Evolutionary conservation across 768 basidiomycete genomes (phyloP), one percentile per base, ranked within the genome.

Genomic region (Boletus eberwhitei): DNA sequence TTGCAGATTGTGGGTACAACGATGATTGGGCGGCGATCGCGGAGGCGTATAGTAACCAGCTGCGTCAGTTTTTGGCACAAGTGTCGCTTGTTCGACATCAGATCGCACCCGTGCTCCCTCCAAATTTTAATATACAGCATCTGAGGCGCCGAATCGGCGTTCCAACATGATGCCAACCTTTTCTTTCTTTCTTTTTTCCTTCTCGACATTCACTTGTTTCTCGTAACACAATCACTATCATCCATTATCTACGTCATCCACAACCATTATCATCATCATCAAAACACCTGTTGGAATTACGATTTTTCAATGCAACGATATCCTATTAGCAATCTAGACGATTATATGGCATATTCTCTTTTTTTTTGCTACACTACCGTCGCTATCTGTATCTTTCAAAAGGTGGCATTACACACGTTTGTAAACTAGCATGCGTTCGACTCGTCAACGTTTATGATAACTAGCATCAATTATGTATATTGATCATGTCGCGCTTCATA

Each of bases 121-220:
- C 70, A 2, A 70, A 70, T 21, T 69, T 69, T 34, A 71, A 71
- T 45, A 50, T 67, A 5, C 70, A 71, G 16, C 70, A 67, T 46
- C 36, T 70, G 50, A 71, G 67, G 21, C 68, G 68, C 5, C 58
- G 68, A 49, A 43, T 67, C 0, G 67, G 65, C 2, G 53, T 59
- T 12, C 60, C 69, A 8, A 53, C 59, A 5, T 69, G 48, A 71
- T 16, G 16, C 13, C 16, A 8, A 22, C n/a, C 3, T 12, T 32
- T 32, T 32, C 3, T 26, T 26, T 26, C n/a, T 26, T 19, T 37
- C n/a, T 31, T 31, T 11, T 12, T 7, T 13, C 22, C 34, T 13
- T 34, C 2, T 44, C 35, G 19, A 35, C 40, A 38, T 54, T 43
- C 7, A 8, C 5, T 35, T 34, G n/a, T 44, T 29, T 39, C 6